These are phyloP conservation scores for Curvularia sp. DNA, from an alignment of 2,329 filamentous ascomycete species.

Conservation along the genomic window DNA sequence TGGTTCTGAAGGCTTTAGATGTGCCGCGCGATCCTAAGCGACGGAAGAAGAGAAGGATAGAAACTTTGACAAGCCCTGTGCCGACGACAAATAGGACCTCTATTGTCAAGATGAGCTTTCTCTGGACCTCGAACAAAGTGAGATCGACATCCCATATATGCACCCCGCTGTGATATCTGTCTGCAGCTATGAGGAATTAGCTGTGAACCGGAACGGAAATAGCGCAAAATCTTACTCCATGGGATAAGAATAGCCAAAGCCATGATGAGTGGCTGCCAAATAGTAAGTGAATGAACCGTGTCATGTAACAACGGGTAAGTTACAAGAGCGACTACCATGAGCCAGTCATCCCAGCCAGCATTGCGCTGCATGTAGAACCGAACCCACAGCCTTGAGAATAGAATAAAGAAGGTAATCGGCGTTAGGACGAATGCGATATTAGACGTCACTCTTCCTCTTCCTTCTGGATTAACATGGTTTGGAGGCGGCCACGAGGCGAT, in stretches of 20 bases:
- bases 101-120: conserved; percentile 30
- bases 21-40: conserved; percentile 27
- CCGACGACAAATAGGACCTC: conserved; percentile 27
- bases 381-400: conserved; percentile 32
- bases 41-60: conserved; percentile 39
- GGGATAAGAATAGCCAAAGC: conserved; percentile 30
- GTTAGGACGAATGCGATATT: conserved; percentile 28
- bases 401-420: conserved; percentile 24
- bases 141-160: conserved; percentile 34
- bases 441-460: conserved; percentile 21
- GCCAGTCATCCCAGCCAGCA: conserved; percentile 34
- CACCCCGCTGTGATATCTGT: conserved; percentile 28
- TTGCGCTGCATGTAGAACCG: conserved; percentile 29
- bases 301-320: conserved; percentile 4
- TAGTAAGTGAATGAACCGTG: not conserved
- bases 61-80: conserved; percentile 37
- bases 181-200: conserved; percentile 22
- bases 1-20: conserved; percentile 23
- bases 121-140: conserved; percentile 18
- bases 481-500: conserved; percentile 27
- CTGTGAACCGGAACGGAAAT: not conserved
- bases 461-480: conserved; percentile 26
- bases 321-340: conserved; percentile 30
- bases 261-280: not conserved
- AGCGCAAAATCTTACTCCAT: conserved; percentile 15